phyloP scores from a whole-genome alignment of 176 grass and related monocot genomes.

The Carex kokanica region DNA sequence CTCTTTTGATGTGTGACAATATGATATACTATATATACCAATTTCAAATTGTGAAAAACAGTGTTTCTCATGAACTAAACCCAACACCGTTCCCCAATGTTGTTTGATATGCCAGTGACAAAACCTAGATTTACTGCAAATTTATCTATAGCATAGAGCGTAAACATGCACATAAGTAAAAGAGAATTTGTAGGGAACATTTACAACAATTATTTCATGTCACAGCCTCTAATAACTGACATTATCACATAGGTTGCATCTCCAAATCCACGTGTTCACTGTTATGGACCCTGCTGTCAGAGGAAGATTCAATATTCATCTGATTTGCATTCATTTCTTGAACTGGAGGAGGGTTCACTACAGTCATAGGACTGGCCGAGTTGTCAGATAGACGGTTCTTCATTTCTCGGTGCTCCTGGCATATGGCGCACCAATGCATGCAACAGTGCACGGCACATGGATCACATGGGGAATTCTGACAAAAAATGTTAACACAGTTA shows the following conservation, averaged over 20 bases:
- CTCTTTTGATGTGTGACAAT: background rate
- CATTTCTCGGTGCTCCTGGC: conserved; percentile 71
- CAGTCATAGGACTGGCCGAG: conserved; percentile 30
- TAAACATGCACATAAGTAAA: background rate
- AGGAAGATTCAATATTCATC: conserved; percentile 1
- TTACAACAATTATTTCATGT: conserved; percentile 6
- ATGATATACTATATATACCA: background rate
- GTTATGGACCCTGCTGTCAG: conserved; percentile 14
- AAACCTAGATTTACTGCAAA: background rate
- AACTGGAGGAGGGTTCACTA: conserved; percentile 46
- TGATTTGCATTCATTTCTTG: conserved; percentile 50
- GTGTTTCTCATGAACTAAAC: background rate
- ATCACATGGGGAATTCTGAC: conserved; percentile 58
- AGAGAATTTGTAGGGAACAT: background rate
- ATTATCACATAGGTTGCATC: conserved; percentile 34
- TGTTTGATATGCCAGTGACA: background rate
- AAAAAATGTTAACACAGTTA: conserved; percentile 3
- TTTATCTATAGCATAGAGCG: background rate
- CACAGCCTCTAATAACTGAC: background rate
- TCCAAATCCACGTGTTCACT: conserved; percentile 30
- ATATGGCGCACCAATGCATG: conserved; percentile 55
- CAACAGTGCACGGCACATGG: conserved; percentile 55
- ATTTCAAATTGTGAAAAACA: background rate
- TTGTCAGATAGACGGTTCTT: conserved; percentile 46
- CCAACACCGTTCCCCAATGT: background rate